phyloP scores from a whole-genome alignment of 2,329 filamentous ascomycete genomes.

The Paecilomyces formosus region DNA sequence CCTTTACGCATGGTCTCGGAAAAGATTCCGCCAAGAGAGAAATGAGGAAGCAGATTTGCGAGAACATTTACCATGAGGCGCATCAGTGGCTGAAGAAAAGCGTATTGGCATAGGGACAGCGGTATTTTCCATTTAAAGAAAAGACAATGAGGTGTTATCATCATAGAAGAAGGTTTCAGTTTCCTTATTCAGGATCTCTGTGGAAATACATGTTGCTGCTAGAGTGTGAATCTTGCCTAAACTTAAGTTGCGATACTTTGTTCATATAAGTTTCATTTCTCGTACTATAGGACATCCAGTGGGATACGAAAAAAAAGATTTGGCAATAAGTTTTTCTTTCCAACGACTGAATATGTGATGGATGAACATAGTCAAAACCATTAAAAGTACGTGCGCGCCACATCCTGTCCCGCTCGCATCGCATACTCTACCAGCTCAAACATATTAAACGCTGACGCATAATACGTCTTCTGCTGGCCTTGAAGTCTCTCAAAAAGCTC shows the following conservation, averaged over 20 bases:
- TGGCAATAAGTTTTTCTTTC: no score
- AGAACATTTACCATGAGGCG: neutral
- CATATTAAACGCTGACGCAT: neutral
- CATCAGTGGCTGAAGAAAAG: neutral
- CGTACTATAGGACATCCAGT: neutral
- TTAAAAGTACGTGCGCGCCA: neutral
- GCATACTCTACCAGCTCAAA: neutral
- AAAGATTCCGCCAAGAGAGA: neutral
- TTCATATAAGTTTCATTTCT: no score
- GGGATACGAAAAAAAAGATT: neutral
- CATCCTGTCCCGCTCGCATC: neutral
- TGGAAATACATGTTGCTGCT: no score
- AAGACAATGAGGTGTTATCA: neutral
- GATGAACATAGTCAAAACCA: neutral
- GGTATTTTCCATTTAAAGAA: neutral
- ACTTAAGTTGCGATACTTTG: no score
- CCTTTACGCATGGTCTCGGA: neutral
- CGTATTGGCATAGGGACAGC: neutral
- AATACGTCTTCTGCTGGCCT: neutral
- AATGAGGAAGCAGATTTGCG: neutral
- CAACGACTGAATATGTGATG: no score
- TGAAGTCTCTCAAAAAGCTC: neutral
- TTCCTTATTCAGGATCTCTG: neutral
- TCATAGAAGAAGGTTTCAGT: neutral
- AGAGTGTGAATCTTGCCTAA: no score